Evolutionary conservation across 257 asterid species (phyloP).

Genomic region (Solanum peruvianum): DNA sequence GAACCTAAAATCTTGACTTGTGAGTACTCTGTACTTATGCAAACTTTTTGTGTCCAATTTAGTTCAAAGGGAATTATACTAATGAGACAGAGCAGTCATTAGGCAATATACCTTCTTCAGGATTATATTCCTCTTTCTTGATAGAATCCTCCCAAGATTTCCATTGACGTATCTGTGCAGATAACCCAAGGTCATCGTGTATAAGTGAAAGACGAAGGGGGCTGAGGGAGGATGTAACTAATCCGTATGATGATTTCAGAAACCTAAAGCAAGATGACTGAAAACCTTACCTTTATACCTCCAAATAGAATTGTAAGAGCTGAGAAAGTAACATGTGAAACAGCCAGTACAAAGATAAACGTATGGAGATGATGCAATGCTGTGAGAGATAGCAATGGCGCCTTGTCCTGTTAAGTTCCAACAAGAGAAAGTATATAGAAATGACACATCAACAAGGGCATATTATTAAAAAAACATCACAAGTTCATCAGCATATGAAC

Average conservation of each 20-base stretch:
- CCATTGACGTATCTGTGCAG: slow-evolving; percentile 24
- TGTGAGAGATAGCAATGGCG: slow-evolving; percentile 23
- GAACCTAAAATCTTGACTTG: neutral
- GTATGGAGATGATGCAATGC: slow-evolving; percentile 42
- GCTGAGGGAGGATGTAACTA: neutral
- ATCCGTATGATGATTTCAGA: neutral
- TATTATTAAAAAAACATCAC: neutral
- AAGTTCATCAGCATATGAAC: neutral
- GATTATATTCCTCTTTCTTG: slow-evolving; percentile 8
- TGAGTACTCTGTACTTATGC: neutral
- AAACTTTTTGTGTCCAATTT: neutral
- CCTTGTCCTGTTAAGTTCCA: slow-evolving; percentile 15
- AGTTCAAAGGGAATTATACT: neutral
- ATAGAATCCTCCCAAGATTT: slow-evolving; percentile 26
- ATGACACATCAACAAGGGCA: neutral
- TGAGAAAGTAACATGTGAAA: slow-evolving; percentile 24
- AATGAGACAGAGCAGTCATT: neutral
- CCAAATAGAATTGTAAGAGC: slow-evolving; percentile 28
- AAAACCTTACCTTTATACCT: slow-evolving; percentile 13
- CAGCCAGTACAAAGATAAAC: slow-evolving; percentile 35
- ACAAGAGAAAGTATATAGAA: neutral
- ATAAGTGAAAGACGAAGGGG: neutral
- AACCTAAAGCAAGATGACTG: neutral
- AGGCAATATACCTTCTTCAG: slow-evolving; percentile 6
- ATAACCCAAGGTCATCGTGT: neutral